Evolutionary conservation across 1,284 basidiomycete species (phyloP), one percentile per base, ranked within the genome.

Genomic region (Vanrija pseudolonga): DNA sequence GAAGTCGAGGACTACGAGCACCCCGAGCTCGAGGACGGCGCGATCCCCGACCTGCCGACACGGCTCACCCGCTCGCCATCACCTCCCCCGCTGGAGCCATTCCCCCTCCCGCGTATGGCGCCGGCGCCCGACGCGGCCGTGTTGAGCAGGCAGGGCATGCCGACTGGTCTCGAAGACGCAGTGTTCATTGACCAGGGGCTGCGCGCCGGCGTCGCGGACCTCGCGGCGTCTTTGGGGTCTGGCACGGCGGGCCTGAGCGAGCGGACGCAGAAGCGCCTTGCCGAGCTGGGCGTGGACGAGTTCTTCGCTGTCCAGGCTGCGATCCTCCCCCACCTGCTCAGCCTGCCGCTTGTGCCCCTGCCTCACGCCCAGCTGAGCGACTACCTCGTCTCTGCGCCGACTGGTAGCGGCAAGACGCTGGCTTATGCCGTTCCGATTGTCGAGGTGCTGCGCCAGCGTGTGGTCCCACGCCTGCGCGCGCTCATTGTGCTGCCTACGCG

Each of bases 321-420:
- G 14, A 66, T 76, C 14, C 55, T 76, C 4, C 73, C 74, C 2
- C 56, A 70, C 15, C 62, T 76, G 2, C 62, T 73, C 2, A 46
- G 61, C 1, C 58, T 74, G 0, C 68, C 64, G 2, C 65, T 74
- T 3, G 74, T 80, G 0, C 77, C 96, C 3, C 91, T 92, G 66
- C 80, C 83, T 15, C 86, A 89, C 0, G 73, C 83, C 50, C 81
- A 83, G 23, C 86, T 87, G 22, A 81, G 82, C 40, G 96, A 99
- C 73, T 81, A 94, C 9, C 95, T 94, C 65, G 89, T 96, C n/a
- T 96, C 92, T 6, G 96, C 96, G 1, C 96, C 96, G 0, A 98
- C 95, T 0, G 95, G 95, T 28, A 94, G 90, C 63, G 95, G 95
- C 0, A 98, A 98, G 78, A 98, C 95, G 0, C 81, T 98, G 19